A percentile compares a stretch with the other conserved stretches of the same genome.
Evolutionary conservation across 2,329 filamentous ascomycete species (phyloP).

Genomic region (Fusarium subtropicale): DNA sequence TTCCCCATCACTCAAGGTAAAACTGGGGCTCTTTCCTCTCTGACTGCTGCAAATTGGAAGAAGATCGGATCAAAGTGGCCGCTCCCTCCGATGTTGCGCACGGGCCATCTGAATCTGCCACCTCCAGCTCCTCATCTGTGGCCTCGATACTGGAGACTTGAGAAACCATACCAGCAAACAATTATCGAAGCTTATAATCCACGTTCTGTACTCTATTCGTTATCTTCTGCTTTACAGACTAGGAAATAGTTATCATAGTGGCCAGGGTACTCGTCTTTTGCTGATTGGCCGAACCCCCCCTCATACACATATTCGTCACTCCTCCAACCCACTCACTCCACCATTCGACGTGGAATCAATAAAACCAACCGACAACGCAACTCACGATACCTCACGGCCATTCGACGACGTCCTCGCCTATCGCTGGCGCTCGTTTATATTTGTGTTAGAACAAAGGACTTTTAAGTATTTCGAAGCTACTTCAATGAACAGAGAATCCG

Average conservation of each 20-base stretch:
- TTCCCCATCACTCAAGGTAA: conserved; percentile 16
- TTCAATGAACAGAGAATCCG: conserved; percentile 37
- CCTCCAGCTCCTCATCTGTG: conserved; percentile 36
- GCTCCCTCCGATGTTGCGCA: conserved; percentile 39
- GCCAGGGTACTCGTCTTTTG: background rate
- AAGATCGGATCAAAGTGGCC: conserved; percentile 44
- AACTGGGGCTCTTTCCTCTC: conserved; percentile 17
- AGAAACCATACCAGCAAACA: conserved; percentile 32
- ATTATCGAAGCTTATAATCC: conserved; percentile 26
- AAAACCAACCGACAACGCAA: conserved; percentile 28
- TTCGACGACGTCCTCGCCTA: conserved; percentile 11
- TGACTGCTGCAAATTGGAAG: background rate
- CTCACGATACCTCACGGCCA: conserved; percentile 13
- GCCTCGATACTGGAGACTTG: conserved; percentile 23
- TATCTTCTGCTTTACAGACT: background rate
- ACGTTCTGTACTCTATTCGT: conserved; percentile 9
- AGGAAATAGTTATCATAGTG: background rate
- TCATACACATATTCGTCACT: conserved; percentile 31
- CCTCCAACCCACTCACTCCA: conserved; percentile 30
- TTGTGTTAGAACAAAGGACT: background rate
- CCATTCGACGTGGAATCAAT: conserved; percentile 34
- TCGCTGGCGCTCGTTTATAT: conserved; percentile 1
- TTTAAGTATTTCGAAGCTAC: background rate
- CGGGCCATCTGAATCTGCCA: conserved; percentile 35
- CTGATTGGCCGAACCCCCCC: background rate